These are phyloP conservation scores for Peterozyma xylosa DNA, from an alignment of 805 yeast species.

Conservation along the genomic window DNA sequence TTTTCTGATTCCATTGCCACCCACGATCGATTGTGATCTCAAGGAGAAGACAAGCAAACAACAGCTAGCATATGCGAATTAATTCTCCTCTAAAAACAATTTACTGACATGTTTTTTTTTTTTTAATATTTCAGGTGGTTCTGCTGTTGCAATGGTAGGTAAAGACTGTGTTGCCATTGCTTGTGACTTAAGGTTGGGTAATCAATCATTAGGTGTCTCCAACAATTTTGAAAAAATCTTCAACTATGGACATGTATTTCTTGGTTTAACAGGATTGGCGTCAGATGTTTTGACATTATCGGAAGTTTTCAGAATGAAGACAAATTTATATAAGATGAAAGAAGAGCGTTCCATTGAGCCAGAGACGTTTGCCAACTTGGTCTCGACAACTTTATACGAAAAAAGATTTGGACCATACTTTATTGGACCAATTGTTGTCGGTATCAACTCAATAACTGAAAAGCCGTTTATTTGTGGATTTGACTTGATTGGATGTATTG, in stretches of 20 bases:
- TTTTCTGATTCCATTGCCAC: slow-evolving; percentile 1
- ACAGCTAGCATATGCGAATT: too few species aligned
- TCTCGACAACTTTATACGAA: slow-evolving; percentile 83
- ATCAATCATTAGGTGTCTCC: slow-evolving; percentile 86
- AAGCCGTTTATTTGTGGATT: slow-evolving; percentile 93
- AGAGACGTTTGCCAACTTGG: slow-evolving; percentile 84
- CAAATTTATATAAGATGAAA: slow-evolving; percentile 80
- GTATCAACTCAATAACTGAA: slow-evolving; percentile 72
- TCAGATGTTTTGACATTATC: slow-evolving; percentile 84
- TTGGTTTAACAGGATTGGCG: slow-evolving; percentile 94
- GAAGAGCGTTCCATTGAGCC: slow-evolving; percentile 95
- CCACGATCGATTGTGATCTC: neutral
- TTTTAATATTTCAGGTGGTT: slow-evolving; percentile 55
- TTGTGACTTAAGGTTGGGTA: slow-evolving; percentile 88
- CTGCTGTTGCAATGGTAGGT: slow-evolving; percentile 98
- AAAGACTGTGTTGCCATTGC: slow-evolving; percentile 98
- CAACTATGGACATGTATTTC: slow-evolving; percentile 74
- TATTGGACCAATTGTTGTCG: slow-evolving; percentile 95
- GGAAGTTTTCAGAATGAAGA: slow-evolving; percentile 76
- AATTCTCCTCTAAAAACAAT: neutral
- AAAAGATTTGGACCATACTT: slow-evolving; percentile 94
- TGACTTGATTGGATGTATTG: slow-evolving; percentile 95
- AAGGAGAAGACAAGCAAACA: neutral
- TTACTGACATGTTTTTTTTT: slow-evolving; percentile 1
- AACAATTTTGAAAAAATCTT: slow-evolving; percentile 92